Evolutionary conservation across 495 filamentous ascomycete genomes (phyloP).

Genomic region (Penicillium bovifimosum): DNA sequence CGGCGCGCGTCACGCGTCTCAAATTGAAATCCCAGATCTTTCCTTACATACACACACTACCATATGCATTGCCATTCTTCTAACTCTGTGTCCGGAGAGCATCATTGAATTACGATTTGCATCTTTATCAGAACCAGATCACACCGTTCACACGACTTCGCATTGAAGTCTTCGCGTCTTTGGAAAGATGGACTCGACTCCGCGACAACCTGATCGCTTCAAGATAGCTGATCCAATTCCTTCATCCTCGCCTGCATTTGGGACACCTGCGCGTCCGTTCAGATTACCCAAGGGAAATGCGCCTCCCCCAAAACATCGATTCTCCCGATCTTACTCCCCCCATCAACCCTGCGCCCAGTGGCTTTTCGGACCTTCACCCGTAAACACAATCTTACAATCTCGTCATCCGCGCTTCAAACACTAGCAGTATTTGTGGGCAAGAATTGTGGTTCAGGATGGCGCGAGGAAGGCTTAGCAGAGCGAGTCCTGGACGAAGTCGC

Average conservation of each 20-base stretch:
- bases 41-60: too few relatives aligned
- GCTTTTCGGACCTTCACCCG: slow-evolving; percentile 96
- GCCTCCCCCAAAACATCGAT: slow-evolving; percentile 63
- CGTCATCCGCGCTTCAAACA: slow-evolving; percentile 75
- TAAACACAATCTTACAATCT: slow-evolving; percentile 93
- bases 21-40: slow-evolving; percentile 5
- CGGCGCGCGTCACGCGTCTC: slow-evolving; percentile 22
- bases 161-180: neutral
- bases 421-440: slow-evolving; percentile 85
- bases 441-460: slow-evolving; percentile 92
- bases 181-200: slow-evolving; percentile 25
- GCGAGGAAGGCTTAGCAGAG: slow-evolving; percentile 90
- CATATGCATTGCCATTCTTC: neutral
- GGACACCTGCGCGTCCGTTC: slow-evolving; percentile 72
- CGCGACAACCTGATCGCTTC: slow-evolving; percentile 24
- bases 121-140: neutral
- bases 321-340: slow-evolving; percentile 81
- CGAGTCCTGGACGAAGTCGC: slow-evolving; percentile 88
- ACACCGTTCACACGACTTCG: neutral
- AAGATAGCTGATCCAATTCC: slow-evolving; percentile 55
- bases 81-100: too few relatives aligned
- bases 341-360: slow-evolving; percentile 78
- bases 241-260: slow-evolving; percentile 87
- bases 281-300: slow-evolving; percentile 35
- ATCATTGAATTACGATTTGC: neutral